Evolutionary conservation across 139 green algal genomes (phyloP).

Genomic region (Coelastrella sp.): DNA sequence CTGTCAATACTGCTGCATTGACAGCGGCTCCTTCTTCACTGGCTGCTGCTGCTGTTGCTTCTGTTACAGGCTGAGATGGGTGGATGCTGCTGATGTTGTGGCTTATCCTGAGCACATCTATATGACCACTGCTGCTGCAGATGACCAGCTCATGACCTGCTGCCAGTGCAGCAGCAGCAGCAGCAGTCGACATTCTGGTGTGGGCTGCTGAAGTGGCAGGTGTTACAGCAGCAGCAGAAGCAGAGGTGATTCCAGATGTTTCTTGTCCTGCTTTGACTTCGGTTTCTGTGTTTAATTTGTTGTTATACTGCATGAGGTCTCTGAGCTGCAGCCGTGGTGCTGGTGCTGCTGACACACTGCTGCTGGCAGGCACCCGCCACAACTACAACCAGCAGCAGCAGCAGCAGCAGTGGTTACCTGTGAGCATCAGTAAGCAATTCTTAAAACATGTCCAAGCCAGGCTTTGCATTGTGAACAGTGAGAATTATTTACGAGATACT

Average conservation of each 20-base stretch:
- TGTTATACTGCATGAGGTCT: not conserved
- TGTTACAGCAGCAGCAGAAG: not conserved
- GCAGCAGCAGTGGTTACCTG: not conserved
- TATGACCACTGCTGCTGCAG: not conserved
- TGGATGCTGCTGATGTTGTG: not conserved
- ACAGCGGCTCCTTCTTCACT: not conserved
- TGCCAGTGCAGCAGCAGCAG: not conserved
- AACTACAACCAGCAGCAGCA: not conserved
- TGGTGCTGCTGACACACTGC: constrained; percentile 36
- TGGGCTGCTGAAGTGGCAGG: not conserved
- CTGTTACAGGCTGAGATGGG: not conserved
- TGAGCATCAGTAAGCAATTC: not conserved
- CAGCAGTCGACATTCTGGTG: not conserved
- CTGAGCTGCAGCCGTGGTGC: not conserved
- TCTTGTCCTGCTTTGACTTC: not conserved
- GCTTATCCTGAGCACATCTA: not conserved
- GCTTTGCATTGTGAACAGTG: not conserved
- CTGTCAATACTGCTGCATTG: not conserved
- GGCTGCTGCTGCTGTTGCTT: not conserved
- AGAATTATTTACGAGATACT: not conserved
- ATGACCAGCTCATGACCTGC: not conserved
- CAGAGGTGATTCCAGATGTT: not conserved
- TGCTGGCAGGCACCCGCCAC: not conserved
- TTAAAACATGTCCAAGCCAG: not conserved
- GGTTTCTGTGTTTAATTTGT: not conserved